Percentiles rank a stretch among this genome's conserved stretches.
Evolutionary conservation across 2,329 filamentous ascomycete species (phyloP).

Genomic region (Pseudogymnoascus destructans): DNA sequence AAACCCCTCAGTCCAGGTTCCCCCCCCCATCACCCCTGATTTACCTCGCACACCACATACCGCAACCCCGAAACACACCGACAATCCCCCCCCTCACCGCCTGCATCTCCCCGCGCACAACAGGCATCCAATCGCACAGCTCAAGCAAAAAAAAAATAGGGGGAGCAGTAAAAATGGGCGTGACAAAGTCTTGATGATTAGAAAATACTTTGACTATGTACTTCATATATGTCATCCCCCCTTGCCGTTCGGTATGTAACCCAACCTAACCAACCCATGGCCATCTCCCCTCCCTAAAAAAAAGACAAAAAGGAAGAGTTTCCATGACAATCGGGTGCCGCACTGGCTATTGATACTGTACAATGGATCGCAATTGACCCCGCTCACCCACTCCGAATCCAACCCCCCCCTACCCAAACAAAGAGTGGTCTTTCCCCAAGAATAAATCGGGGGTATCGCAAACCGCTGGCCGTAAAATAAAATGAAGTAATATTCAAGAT

Average conservation of each 20-base stretch:
- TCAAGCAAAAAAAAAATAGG: background rate
- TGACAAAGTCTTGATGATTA: background rate
- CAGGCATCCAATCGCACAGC: background rate
- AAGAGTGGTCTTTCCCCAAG: background rate
- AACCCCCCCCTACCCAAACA: background rate
- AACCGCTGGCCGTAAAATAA: constrained; percentile 1
- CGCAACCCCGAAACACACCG: background rate
- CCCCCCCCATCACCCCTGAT: background rate
- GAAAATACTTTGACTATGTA: background rate
- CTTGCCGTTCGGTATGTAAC: constrained; percentile 4
- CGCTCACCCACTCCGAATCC: background rate
- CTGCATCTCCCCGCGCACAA: background rate
- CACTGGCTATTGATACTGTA: constrained; percentile 5
- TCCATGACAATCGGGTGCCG: constrained; percentile 3
- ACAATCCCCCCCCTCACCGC: background rate
- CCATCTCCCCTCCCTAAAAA: background rate
- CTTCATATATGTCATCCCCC: background rate
- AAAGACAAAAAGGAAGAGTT: background rate
- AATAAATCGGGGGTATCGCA: constrained; percentile 1
- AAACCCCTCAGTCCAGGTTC: background rate
- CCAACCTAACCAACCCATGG: background rate
- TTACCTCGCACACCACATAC: background rate
- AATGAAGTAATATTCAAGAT: background rate
- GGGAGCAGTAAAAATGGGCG: background rate
- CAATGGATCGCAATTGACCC: background rate